phyloP scores from a whole-genome alignment of 768 basidiomycete genomes.

The Boletus rufocinnamomeus region DNA sequence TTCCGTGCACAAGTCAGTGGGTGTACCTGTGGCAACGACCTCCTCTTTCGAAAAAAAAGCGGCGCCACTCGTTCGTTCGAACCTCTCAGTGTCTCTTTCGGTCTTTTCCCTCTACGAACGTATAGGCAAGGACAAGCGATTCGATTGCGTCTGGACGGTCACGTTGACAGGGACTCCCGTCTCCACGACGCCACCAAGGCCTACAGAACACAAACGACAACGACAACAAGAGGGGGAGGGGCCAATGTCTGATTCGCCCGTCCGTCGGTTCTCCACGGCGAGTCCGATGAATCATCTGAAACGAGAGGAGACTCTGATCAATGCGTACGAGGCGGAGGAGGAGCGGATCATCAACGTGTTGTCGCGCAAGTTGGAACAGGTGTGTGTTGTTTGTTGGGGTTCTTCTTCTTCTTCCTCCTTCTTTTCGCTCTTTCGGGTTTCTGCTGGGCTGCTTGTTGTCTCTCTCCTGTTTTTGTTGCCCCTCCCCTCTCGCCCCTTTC shows the following conservation, averaged over 20 bases:
- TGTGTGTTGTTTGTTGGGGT: constrained; percentile 23
- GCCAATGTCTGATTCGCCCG: constrained; percentile 44
- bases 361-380: constrained; percentile 84
- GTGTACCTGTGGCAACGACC: background rate
- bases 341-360: constrained; percentile 84
- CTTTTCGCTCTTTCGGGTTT: no score
- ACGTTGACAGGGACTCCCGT: no score
- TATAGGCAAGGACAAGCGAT: background rate
- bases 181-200: background rate
- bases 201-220: background rate
- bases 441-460: no score
- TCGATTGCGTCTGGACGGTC: no score
- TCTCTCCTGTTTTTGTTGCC: no score
- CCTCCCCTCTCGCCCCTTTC: no score
- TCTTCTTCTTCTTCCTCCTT: no score
- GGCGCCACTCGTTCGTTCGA: background rate
- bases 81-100: background rate
- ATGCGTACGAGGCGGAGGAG: constrained; percentile 89
- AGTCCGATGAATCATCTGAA: constrained; percentile 50
- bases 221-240: background rate
- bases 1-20: background rate
- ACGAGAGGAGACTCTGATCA: constrained; percentile 75
- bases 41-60: background rate
- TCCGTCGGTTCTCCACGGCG: constrained; percentile 56
- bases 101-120: no score